A percentile compares a stretch with the other conserved stretches of the same genome.
phyloP scores from a whole-genome alignment of 2,329 filamentous ascomycete genomes.

The Aspergillus terreus region DNA sequence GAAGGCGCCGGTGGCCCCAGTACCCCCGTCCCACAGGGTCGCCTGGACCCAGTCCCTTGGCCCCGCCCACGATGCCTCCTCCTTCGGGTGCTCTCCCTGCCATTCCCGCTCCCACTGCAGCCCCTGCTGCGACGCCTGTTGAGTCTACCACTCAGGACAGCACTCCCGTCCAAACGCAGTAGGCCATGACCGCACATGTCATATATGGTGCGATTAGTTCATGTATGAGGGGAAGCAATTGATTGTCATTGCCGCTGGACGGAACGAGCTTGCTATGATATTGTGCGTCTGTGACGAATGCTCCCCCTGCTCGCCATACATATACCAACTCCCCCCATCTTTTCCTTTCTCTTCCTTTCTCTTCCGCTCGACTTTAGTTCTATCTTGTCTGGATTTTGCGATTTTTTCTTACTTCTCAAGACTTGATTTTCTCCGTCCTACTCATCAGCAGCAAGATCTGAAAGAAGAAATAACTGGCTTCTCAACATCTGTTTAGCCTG shows the following conservation, averaged over 20 bases:
- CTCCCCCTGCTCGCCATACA: constrained; percentile 4
- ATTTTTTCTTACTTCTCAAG: neutral
- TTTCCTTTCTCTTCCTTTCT: constrained; percentile 2
- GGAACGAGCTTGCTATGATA: constrained; percentile 11
- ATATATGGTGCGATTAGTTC: constrained; percentile 3
- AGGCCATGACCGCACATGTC: constrained; percentile 4
- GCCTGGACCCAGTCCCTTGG: constrained; percentile 26
- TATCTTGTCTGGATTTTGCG: neutral
- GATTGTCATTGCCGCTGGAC: constrained; percentile 10
- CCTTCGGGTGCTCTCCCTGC: constrained; percentile 40
- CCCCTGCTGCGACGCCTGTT: constrained; percentile 31
- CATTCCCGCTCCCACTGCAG: constrained; percentile 39
- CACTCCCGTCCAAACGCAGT: constrained; percentile 14
- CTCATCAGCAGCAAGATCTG: neutral
- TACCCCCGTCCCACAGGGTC: constrained; percentile 15
- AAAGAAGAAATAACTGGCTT: neutral
- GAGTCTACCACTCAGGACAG: constrained; percentile 56
- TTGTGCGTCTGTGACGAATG: constrained; percentile 20
- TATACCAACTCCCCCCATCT: constrained; percentile 2
- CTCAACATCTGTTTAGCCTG: constrained; percentile 1
- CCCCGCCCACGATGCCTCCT: constrained; percentile 16
- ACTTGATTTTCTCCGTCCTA: neutral
- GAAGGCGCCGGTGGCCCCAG: constrained; percentile 26
- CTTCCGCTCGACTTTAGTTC: neutral
- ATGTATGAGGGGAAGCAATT: neutral